Base-by-base conservation (phyloP, 2,329 filamentous ascomycete species). In the Coniella lustricola region DNA sequence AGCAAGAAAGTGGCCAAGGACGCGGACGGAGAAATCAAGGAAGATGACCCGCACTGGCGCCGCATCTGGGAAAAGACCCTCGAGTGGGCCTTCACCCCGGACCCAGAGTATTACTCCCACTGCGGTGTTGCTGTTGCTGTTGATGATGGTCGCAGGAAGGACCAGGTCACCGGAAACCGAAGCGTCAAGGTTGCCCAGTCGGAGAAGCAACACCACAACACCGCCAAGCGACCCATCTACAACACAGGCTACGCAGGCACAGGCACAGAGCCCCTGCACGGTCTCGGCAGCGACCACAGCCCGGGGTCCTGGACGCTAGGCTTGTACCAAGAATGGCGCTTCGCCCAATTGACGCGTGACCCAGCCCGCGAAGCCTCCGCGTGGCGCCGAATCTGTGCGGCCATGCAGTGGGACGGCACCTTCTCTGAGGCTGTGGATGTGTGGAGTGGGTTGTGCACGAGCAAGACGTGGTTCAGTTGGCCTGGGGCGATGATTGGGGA, bases 391-490 rank as follows among this genome's bases (percentile, higher is more conserved):
- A 57, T 57, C 22, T 20, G n/a, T 22, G 52, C 34, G 7, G 46
- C 53, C 29, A 52, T 55, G 48, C 54, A 55, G 29, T 57, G 52
- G 42, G 56, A 57, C 33, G 55, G 55, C 2, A 53, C 50, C 0
- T 57, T 57, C 18, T 48, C 55, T 7, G 56, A 57, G 25, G 54
- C 56, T 10, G 52, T 57, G 1, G 55, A 57, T 22, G 38, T 48
- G 16, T 1, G 32, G 2, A 47, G 44, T 7, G 56, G 55, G 2
- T 21, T 29, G 18, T 54, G 54, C 48, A 52, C 54, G 3, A 53
- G 53, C n/a, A 57, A 57, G 52, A 51, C 56, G 5, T 57, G 56
- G 56, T 57, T 57, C 43, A 53, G 49, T 40, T 57, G 56, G 56
- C 56, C 56, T 1, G 55, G 55, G 1, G 49, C 53, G 3, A 53